These are phyloP conservation scores for Plasmodium ovale DNA, from an alignment of 169 alveolate genomes.

Conservation along the genomic window DNA sequence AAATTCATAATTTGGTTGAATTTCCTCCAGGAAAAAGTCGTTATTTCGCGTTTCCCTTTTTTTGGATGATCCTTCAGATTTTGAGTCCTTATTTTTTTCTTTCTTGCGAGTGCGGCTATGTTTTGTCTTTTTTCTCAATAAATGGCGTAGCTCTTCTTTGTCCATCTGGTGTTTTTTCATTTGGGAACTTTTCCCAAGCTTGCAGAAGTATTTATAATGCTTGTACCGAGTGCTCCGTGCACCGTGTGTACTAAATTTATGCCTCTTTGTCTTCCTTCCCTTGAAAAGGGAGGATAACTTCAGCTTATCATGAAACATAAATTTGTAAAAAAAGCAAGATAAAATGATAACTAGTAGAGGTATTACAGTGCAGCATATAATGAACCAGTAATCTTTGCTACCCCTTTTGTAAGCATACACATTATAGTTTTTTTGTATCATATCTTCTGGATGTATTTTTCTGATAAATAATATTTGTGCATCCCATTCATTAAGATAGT, in stretches of 20 bases:
- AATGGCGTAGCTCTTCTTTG: neutral
- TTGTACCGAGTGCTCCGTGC: neutral
- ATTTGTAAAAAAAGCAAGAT: neutral
- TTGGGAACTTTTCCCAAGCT: neutral
- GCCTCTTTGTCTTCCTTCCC: slow-evolving; percentile 11
- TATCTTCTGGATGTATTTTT: slow-evolving; percentile 53
- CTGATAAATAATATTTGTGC: slow-evolving; percentile 34
- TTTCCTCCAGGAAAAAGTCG: slow-evolving; percentile 22
- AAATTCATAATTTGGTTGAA: slow-evolving; percentile 10
- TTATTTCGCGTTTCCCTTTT: neutral
- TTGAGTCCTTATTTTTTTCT: neutral
- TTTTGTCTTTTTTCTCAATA: neutral
- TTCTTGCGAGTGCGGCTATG: neutral
- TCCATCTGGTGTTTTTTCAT: neutral
- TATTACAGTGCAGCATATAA: slow-evolving; percentile 30
- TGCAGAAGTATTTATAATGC: neutral
- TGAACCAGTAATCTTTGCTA: slow-evolving; percentile 25
- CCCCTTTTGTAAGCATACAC: slow-evolving; percentile 10
- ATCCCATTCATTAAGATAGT: slow-evolving; percentile 44
- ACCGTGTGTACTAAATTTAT: neutral
- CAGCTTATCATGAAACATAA: neutral
- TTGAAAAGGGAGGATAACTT: neutral
- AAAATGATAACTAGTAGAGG: slow-evolving; percentile 20
- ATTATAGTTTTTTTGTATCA: slow-evolving; percentile 34
- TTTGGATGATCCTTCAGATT: neutral